phyloP scores from a whole-genome alignment of 495 filamentous ascomycete species.

The Penicillium pulvis region DNA sequence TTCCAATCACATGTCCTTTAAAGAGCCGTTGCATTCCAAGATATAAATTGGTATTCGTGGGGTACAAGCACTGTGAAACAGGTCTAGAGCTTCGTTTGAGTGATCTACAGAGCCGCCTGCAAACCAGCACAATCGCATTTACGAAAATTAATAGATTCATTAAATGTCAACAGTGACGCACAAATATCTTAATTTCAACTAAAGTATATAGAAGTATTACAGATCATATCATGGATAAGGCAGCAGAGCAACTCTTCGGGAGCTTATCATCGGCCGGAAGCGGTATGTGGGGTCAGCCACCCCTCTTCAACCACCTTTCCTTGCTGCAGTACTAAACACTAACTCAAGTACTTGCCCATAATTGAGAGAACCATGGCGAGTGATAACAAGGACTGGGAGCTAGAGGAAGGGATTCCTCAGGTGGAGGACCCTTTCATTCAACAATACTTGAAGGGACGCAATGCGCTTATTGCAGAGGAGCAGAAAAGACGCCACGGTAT shows the following conservation, averaged over 20 bases:
- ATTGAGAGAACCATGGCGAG: not conserved
- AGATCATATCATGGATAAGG: not conserved
- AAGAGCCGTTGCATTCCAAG: too few relatives aligned
- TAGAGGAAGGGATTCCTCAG: slow-evolving; percentile 54
- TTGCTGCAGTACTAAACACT: not conserved
- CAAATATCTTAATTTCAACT: too few relatives aligned
- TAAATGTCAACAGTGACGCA: too few relatives aligned
- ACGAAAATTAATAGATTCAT: too few relatives aligned
- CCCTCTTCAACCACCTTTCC: slow-evolving; percentile 4
- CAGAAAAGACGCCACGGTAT: slow-evolving; percentile 78
- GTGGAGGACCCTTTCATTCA: slow-evolving; percentile 73
- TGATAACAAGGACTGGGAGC: slow-evolving; percentile 45
- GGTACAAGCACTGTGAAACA: not conserved
- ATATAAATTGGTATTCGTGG: not conserved
- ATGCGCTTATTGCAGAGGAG: slow-evolving; percentile 77
- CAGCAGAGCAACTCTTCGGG: not conserved
- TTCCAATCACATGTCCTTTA: too few relatives aligned
- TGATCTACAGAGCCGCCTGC: not conserved
- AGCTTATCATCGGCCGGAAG: slow-evolving; percentile 7
- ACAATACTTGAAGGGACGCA: slow-evolving; percentile 75
- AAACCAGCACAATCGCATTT: too few relatives aligned
- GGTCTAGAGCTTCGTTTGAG: not conserved
- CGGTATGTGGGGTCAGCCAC: slow-evolving; percentile 7
- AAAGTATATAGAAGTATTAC: not conserved
- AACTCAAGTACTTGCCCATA: not conserved